These are phyloP conservation scores for Podospora comata DNA, from an alignment of 495 filamentous ascomycete species.

Conservation along the genomic window DNA sequence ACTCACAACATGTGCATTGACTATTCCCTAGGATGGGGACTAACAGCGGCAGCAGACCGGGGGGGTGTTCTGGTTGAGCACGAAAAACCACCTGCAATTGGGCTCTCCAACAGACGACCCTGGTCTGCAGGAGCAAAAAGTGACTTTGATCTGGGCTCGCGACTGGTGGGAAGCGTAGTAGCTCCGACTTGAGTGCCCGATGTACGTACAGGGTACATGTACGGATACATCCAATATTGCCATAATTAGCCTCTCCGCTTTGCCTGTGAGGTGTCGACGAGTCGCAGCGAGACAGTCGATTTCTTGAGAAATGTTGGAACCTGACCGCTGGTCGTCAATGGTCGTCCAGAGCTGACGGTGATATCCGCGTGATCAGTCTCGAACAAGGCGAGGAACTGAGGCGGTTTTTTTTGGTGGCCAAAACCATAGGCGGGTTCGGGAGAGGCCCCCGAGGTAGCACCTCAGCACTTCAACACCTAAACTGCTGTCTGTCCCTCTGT, in stretches of 20 bases:
- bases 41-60: conserved; percentile 22
- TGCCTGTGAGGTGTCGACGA: conserved; percentile 23
- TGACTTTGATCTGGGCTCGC: conserved; percentile 29
- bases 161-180: conserved; percentile 27
- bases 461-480: neutral
- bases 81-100: conserved; percentile 17
- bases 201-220: conserved; percentile 28
- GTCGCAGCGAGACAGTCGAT: conserved; percentile 19
- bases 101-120: conserved; percentile 12
- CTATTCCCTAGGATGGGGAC: conserved; percentile 21
- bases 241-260: conserved; percentile 37
- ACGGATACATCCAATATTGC: conserved; percentile 35
- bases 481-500: neutral
- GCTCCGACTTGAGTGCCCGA: conserved; percentile 14
- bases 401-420: neutral
- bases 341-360: neutral
- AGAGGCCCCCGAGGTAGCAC: conserved; percentile 2
- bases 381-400: conserved; percentile 4
- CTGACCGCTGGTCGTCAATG: neutral
- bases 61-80: conserved; percentile 25
- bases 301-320: conserved; percentile 1
- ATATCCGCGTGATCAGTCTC: neutral
- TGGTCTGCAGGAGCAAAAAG: conserved; percentile 32
- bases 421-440: neutral
- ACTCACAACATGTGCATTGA: conserved; percentile 31